phyloP scores from a whole-genome alignment of 1,284 basidiomycete species.

The Apiotrichum gracile region DNA sequence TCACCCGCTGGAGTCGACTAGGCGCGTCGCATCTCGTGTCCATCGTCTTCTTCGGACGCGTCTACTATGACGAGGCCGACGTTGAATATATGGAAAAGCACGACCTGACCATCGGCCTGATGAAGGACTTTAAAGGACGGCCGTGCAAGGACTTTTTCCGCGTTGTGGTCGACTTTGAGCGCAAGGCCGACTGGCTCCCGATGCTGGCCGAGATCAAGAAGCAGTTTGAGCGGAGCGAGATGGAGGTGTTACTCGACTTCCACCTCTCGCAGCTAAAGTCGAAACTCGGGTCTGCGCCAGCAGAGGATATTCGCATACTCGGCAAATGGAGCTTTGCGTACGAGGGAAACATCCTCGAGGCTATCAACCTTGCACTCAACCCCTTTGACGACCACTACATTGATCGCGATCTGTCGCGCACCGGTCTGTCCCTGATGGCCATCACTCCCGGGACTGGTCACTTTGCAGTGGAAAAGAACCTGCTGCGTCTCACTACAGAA shows the following conservation, averaged over 20 bases:
- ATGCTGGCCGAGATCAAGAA: constrained; percentile 81
- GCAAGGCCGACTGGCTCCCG: constrained; percentile 77
- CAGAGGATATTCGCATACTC: constrained; percentile 37
- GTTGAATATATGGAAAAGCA: constrained; percentile 55
- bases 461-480: constrained; percentile 83
- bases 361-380: constrained; percentile 86
- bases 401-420: constrained; percentile 89
- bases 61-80: constrained; percentile 82
- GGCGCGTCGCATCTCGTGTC: constrained; percentile 90
- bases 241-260: constrained; percentile 77
- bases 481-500: constrained; percentile 86
- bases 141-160: constrained; percentile 97
- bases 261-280: constrained; percentile 51
- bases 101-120: constrained; percentile 57
- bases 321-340: constrained; percentile 56
- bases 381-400: constrained; percentile 93
- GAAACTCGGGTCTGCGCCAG: constrained; percentile 9
- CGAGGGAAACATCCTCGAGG: constrained; percentile 90
- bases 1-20: constrained; percentile 71
- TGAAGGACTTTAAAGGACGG: constrained; percentile 62
- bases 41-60: constrained; percentile 88
- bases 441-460: constrained; percentile 93
- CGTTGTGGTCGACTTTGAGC: constrained; percentile 87
- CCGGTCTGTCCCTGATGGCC: constrained; percentile 76
- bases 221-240: constrained; percentile 79